A percentile compares a stretch with the other conserved stretches of the same genome.
These are phyloP conservation scores for Penicillium sp. DNA, from an alignment of 2,329 filamentous ascomycete genomes.

Conservation along the genomic window DNA sequence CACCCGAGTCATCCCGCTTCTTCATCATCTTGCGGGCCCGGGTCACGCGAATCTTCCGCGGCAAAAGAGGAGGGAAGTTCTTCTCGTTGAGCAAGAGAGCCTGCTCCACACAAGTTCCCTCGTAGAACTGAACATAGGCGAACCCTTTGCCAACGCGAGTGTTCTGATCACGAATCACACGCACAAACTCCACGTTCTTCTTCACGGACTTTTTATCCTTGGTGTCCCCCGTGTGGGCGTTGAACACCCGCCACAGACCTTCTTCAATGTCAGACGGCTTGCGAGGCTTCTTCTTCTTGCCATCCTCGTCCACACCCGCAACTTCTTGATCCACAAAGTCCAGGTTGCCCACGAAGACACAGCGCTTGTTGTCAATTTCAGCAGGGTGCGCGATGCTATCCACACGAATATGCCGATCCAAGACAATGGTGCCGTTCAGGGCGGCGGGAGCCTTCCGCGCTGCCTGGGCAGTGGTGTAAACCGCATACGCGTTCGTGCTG, in stretches of 20 bases:
- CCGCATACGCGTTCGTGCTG: constrained; percentile 88
- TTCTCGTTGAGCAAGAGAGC: constrained; percentile 83
- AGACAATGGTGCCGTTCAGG: constrained; percentile 76
- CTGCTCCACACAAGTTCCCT: constrained; percentile 82
- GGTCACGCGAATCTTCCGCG: constrained; percentile 75
- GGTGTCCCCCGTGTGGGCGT: constrained; percentile 27
- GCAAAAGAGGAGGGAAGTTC: constrained; percentile 91
- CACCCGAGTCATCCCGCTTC: constrained; percentile 24
- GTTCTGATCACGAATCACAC: constrained; percentile 80
- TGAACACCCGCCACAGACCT: constrained; percentile 52
- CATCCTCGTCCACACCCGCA: constrained; percentile 54
- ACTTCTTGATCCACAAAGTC: constrained; percentile 93
- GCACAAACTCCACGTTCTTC: constrained; percentile 85
- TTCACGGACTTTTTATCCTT: constrained; percentile 43
- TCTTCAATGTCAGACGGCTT: constrained; percentile 83
- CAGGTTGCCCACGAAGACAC: constrained; percentile 93
- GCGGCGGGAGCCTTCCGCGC: constrained; percentile 68
- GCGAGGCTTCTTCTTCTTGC: constrained; percentile 66
- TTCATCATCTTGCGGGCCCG: constrained; percentile 68
- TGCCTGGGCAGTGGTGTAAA: constrained; percentile 70
- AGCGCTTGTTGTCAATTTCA: constrained; percentile 75
- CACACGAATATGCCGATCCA: constrained; percentile 82
- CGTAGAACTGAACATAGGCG: constrained; percentile 94
- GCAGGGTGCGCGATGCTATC: constrained; percentile 87
- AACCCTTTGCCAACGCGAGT: constrained; percentile 95